These are phyloP conservation scores for Helenozyma baotianmanensis DNA, from an alignment of 805 yeast species.

Conservation along the genomic window DNA sequence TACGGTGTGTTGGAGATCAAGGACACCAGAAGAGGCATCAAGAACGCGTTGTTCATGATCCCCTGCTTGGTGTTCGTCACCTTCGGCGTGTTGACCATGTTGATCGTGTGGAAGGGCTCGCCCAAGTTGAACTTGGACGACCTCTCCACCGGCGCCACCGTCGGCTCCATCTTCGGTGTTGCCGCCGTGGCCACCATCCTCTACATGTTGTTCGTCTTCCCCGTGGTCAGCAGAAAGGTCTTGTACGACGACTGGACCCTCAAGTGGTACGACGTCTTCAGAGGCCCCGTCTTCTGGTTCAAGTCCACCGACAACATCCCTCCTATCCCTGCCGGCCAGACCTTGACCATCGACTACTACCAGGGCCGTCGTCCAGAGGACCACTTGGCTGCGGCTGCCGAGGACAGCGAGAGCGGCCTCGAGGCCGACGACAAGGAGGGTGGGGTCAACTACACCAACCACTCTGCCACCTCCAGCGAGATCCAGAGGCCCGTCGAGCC, in stretches of 20 bases:
- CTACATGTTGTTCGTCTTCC: slow-evolving; percentile 52
- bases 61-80: slow-evolving; percentile 60
- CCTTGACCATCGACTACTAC: slow-evolving; percentile 60
- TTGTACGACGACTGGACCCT: slow-evolving; percentile 64
- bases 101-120: slow-evolving; percentile 78
- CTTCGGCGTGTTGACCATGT: slow-evolving; percentile 63
- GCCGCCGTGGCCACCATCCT: slow-evolving; percentile 52
- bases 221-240: slow-evolving; percentile 58
- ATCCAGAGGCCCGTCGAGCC: slow-evolving; percentile 10
- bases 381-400: slow-evolving; percentile 11
- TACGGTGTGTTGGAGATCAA: slow-evolving; percentile 57
- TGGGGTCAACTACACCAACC: slow-evolving; percentile 7
- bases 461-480: slow-evolving; percentile 7
- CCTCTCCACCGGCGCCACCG: slow-evolving; percentile 48
- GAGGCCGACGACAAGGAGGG: slow-evolving; percentile 15
- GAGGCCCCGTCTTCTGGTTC: slow-evolving; percentile 57
- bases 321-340: slow-evolving; percentile 59
- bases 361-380: slow-evolving; percentile 46
- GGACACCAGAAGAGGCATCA: slow-evolving; percentile 36
- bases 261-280: slow-evolving; percentile 48
- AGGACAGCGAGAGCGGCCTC: too few species aligned
- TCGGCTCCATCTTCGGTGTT: slow-evolving; percentile 60
- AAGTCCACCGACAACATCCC: slow-evolving; percentile 55
- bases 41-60: slow-evolving; percentile 52
- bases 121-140: slow-evolving; percentile 57